Conservation (phyloP, 257 asterid species). For the Voacanga thouarsii region DNA sequence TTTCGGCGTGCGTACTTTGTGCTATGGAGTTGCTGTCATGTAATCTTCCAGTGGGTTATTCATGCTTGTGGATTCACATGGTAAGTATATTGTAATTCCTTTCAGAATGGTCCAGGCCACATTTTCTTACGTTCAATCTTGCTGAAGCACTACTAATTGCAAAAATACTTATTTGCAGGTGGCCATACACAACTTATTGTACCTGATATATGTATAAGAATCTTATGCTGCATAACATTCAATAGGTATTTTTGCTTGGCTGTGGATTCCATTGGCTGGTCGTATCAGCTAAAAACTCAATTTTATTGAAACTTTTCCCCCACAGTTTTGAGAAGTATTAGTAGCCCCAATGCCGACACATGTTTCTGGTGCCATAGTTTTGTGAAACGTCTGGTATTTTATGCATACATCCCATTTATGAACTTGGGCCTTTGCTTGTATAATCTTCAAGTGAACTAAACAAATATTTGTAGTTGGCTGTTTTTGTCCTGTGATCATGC, state of each 20-base stretch:
- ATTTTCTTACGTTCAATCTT: too few species aligned
- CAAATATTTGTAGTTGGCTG: too few species aligned
- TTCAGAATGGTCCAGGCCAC: too few species aligned
- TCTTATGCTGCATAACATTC: not conserved
- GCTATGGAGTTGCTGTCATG: constrained; percentile 59
- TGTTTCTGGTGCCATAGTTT: too few species aligned
- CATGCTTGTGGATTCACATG: constrained; percentile 73
- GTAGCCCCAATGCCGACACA: too few species aligned
- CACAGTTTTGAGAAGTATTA: not conserved
- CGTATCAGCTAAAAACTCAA: constrained; percentile 42
- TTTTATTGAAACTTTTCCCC: constrained; percentile 48
- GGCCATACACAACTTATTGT: constrained; percentile 93
- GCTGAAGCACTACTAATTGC: not conserved
- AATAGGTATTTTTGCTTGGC: constrained; percentile 68
- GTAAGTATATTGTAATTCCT: constrained; percentile 26
- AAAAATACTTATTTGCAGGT: constrained; percentile 44
- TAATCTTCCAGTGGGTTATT: constrained; percentile 70
- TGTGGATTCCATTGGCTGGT: constrained; percentile 57
- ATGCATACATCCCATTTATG: too few species aligned
- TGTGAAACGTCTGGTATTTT: too few species aligned
- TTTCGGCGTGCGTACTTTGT: constrained; percentile 58
- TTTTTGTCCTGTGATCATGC: too few species aligned
- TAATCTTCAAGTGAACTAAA: too few species aligned
- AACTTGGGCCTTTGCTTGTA: too few species aligned
- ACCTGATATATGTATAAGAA: too few species aligned